These are phyloP conservation scores for Suillus spraguei DNA, from an alignment of 768 basidiomycete genomes.

Conservation along the genomic window DNA sequence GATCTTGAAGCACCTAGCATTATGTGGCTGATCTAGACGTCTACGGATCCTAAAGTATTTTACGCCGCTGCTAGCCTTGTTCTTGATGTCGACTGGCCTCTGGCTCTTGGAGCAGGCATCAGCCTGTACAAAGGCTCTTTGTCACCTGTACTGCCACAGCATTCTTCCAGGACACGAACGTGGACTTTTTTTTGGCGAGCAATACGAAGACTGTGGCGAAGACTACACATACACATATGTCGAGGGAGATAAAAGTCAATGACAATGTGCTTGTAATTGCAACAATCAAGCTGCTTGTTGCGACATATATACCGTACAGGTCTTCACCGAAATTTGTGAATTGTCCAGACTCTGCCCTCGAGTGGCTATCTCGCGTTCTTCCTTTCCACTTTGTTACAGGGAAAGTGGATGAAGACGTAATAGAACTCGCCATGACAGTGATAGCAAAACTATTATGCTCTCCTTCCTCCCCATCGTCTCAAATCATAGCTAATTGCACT, in stretches of 20 bases:
- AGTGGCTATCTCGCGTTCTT: not conserved
- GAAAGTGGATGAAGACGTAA: not conserved
- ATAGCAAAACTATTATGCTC: not conserved
- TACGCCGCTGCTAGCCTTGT: not conserved
- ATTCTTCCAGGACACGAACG: not conserved
- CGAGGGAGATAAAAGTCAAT: too few species aligned
- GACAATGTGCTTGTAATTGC: not conserved
- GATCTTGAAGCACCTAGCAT: not conserved
- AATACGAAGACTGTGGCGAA: too few species aligned
- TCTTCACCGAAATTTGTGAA: not conserved
- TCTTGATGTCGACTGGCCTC: not conserved
- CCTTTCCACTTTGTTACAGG: not conserved
- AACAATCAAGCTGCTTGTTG: not conserved
- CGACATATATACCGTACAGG: too few species aligned
- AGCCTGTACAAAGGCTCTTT: not conserved
- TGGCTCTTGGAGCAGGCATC: not conserved
- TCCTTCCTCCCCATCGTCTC: not conserved
- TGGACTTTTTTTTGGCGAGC: not conserved
- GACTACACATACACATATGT: too few species aligned
- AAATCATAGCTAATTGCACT: too few species aligned
- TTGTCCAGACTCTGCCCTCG: not conserved
- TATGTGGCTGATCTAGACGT: conserved; percentile 11
- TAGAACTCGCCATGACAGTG: not conserved
- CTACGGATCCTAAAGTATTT: conserved; percentile 17
- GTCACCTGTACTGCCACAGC: not conserved